phyloP scores from a whole-genome alignment of 2,329 filamentous ascomycete genomes.

The Allantophomopsis lycopodina region DNA sequence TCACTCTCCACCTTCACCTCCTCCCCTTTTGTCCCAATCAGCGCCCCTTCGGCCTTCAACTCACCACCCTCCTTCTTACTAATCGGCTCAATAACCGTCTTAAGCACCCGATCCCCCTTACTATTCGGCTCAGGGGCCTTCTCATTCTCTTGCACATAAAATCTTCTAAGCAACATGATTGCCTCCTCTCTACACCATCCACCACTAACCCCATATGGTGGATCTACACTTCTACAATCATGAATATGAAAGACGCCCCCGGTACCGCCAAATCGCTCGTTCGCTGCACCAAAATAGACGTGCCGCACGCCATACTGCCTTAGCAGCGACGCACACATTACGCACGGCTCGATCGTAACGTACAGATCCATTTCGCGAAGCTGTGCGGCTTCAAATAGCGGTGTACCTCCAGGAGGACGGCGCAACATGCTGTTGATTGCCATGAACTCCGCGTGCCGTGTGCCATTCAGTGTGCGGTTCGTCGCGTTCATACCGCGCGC shows the following conservation, averaged over 20 bases:
- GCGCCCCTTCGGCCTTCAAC: conserved; percentile 3
- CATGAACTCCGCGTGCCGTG: conserved; percentile 90
- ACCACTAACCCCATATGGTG: conserved; percentile 67
- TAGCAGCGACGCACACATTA: conserved; percentile 94
- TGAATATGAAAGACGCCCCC: conserved; percentile 88
- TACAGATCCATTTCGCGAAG: conserved; percentile 58
- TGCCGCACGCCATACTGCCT: conserved; percentile 77
- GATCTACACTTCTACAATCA: conserved; percentile 11
- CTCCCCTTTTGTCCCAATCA: conserved; percentile 4
- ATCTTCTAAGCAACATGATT: conserved; percentile 80
- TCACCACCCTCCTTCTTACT: conserved; percentile 2
- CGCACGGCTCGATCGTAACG: conserved; percentile 94
- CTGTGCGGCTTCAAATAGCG: conserved; percentile 37
- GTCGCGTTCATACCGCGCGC: conserved; percentile 94
- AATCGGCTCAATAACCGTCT: conserved; percentile 16
- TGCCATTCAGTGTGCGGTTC: conserved; percentile 81
- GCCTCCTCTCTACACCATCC: conserved; percentile 86
- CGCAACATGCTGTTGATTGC: conserved; percentile 54
- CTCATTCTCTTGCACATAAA: conserved; percentile 96
- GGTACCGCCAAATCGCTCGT: conserved; percentile 94
- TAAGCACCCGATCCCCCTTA: conserved; percentile 18
- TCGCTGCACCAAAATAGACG: conserved; percentile 90
- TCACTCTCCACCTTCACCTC: conserved; percentile 3
- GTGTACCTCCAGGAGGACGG: conserved; percentile 21
- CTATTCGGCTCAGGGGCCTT: conserved; percentile 31